Base-by-base conservation (phyloP, 2,329 filamentous ascomycete genomes). In the Triangularia verruculosa region DNA sequence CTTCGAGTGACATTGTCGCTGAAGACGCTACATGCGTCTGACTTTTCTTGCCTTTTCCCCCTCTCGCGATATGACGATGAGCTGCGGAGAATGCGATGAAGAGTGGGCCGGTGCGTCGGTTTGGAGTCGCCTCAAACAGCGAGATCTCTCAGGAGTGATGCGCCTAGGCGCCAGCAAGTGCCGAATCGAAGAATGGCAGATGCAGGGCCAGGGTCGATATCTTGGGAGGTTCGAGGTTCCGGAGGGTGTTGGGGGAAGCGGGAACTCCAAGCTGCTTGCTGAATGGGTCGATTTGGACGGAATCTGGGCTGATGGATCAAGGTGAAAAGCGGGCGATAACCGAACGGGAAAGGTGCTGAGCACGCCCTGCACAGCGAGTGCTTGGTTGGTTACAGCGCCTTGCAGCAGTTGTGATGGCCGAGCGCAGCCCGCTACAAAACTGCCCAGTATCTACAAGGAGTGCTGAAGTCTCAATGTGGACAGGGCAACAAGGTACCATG, bases 1-100 rank as follows among this genome's bases (percentile, higher is more conserved):
- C 80, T 80, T 83, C 79, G 76, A 78, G 81, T 77, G 83, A 82
- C 83, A 86, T 86, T 77, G 77, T 72, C 3, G 68, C 72, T 71
- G 72, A 67, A 22, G 71, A 20, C 72, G 71, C 78, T 80, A 79
- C 78, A 80, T 80, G 78, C 78, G 78, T 77, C 70, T 71, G 62
- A 66, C 39, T 62, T 66, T 39, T 64, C 9, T 25, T 27, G 22
- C 22, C 6, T 12, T 54, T 27, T 54, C 51, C 24, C 51, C 51
- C 51, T 54, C 25, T 54, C 15, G 51, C 25, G 20, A 25, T 54
- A 63, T 25, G 30, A 55, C 28, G 51, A 59, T 59, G 64, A 5
- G 34, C 25, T 39, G 61, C 60, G 39, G 56, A 65, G 39, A 58
- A 61, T 55, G 59, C 57, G 53, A 57, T 34, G 30, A 43, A 61